Percentiles rank a stretch among this genome's conserved stretches.
These are phyloP conservation scores for Coemansia sp. DNA, from an alignment of 192 early-diverging fungal species.

Conservation along the genomic window DNA sequence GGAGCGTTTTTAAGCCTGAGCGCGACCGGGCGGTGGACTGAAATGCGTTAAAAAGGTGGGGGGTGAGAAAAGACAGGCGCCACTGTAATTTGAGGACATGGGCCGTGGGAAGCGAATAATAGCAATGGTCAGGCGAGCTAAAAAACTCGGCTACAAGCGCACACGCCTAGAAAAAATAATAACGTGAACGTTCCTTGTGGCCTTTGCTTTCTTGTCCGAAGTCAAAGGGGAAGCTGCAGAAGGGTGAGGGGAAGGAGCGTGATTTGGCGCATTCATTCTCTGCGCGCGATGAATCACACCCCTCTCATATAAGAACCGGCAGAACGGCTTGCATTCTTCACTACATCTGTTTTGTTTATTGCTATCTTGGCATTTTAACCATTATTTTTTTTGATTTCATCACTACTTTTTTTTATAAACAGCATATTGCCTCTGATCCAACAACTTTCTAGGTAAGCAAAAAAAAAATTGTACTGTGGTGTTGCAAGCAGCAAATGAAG, in stretches of 20 bases:
- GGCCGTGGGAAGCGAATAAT: neutral
- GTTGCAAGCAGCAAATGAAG: neutral
- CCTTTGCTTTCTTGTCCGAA: neutral
- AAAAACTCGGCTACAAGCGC: no score
- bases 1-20: neutral
- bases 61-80: neutral
- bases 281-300: neutral
- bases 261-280: conserved; percentile 3
- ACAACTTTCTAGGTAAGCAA: neutral
- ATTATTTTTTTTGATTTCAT: neutral
- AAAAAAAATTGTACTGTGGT: neutral
- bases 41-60: neutral
- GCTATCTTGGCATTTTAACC: neutral
- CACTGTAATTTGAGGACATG: neutral
- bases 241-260: neutral
- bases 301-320: neutral
- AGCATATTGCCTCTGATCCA: neutral
- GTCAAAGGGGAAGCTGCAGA: neutral
- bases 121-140: neutral
- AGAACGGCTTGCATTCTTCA: neutral
- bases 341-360: neutral
- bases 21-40: neutral
- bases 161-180: no score
- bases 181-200: neutral
- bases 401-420: neutral